Evolutionary conservation across 192 early-diverging fungal genomes (phyloP), one percentile per base, ranked within the genome.

Genomic region (Lunasporangiospora selenospora): DNA sequence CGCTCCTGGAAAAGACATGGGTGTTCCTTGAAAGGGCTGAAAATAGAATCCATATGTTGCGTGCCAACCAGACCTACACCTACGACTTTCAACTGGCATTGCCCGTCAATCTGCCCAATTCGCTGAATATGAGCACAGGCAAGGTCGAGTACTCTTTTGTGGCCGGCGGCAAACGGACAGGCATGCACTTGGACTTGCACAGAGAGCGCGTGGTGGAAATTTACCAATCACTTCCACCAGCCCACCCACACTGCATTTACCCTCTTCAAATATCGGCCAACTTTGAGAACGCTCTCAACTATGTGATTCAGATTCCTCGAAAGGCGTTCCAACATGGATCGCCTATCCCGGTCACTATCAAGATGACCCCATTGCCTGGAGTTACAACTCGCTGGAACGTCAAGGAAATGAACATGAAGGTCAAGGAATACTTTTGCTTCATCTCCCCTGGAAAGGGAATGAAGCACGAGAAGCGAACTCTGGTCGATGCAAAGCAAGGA

Each of bases 391-490:
- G 59, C 1, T 71, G 67, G 67, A 39, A 52, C 10, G 67, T 71
- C 31, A 62, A 51, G 34, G 47, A 57, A 16, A 57, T 71, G 67
- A 24, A 37, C 40, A 57, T 71, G 19, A 60, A 62, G 19, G 31
- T 71, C 54, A 71, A 71, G 53, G 67, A 71, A 19, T 71, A 71
- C 51, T 58, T 71, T 52, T 71, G 67, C 59, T 71, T 71, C 48
- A 71, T 71, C 29, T 56, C 60, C 1, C 67, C 67, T 2, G 59
- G 59, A 2, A 58, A 71, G 45, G 67, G 59, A 2, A 30, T 39
- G 23, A 45, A 43, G 21, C 50, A 61, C 2, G 67, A 71, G 12
- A 71, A 62, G 30, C 52, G 67, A 16, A 52, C 67, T 8, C 34
- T 71, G 7, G 47, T 71, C 16, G 67, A 71, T 24, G 27, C 58